Evolutionary conservation across 768 basidiomycete genomes (phyloP), one percentile per base, ranked within the genome.

Genomic region (Leccinellum rugosiceps): DNA sequence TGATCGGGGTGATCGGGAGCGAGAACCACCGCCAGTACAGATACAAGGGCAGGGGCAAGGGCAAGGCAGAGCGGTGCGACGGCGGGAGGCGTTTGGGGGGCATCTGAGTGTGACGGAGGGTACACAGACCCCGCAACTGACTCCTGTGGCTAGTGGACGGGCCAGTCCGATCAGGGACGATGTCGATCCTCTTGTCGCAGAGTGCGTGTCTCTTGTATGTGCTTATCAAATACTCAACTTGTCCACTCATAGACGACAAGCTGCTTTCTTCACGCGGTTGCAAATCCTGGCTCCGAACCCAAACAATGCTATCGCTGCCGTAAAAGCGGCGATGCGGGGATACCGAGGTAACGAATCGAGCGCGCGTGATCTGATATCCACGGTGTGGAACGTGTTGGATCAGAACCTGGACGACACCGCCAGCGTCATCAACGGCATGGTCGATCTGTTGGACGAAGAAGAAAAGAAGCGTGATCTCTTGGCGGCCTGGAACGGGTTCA

Each of bases 331-430:
- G 26, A 82, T 92, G 32, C 86, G 92, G 10, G 84, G 88, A 28
- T 99, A 88, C 74, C 81, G 83, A 25, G 71, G 79, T 2, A 85
- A 85, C 43, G 95, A 99, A 68, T 83, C 85, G 9, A 84, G 82
- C 41, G 90, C 94, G 3, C 79, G 85, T 4, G 96, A 96, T 71
- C 78, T 98, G 60, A 87, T 98, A 51, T 86, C 87, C 41, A 95
- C 91, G 0, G 77, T 95, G n/a, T 96, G 87, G 86, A 90, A 86
- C 67, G 79, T 89, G 34, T 73, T 90, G 11, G 85, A 87, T 55
- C 71, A 78, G 15, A 76, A 85, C 59, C 69, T 89, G 21, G 93
- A 97, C 52, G 79, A 84, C 30, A 90, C 92, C 0, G 86, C 86
- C 0, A 84, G 87, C 59, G 80, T 91, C 32, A 77, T 93, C 45